phyloP scores from a whole-genome alignment of 345 rosid species.

The Pistacia integerrima region DNA sequence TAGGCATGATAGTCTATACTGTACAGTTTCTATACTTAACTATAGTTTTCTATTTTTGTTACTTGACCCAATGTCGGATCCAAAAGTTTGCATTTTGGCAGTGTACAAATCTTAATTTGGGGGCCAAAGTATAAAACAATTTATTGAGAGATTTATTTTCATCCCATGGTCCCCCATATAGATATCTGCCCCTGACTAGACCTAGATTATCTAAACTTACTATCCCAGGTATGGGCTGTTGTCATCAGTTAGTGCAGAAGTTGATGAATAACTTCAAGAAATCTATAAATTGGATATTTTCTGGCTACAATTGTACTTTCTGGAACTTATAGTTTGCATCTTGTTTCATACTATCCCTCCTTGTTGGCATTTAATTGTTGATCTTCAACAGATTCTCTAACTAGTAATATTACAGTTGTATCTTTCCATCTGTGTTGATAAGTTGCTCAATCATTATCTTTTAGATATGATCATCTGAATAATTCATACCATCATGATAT shows the following conservation, averaged over 20 bases:
- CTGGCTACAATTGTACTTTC: background rate
- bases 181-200: background rate
- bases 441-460: slow-evolving; percentile 10
- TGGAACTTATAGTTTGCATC: background rate
- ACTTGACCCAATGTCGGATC: background rate
- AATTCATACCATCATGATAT: slow-evolving; percentile 69
- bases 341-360: background rate
- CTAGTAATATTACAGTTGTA: background rate
- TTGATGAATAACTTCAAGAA: slow-evolving; percentile 4
- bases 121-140: background rate
- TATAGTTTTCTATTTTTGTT: background rate
- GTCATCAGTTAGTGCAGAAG: background rate
- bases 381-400: background rate
- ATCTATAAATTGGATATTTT: background rate
- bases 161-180: background rate
- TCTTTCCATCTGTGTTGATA: background rate
- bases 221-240: background rate
- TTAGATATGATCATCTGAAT: slow-evolving; percentile 63
- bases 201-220: background rate
- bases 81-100: no score
- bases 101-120: background rate
- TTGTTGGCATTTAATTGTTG: background rate
- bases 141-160: background rate
- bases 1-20: background rate
- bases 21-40: background rate